Evolutionary conservation across 2,329 filamentous ascomycete genomes (phyloP).

Genomic region (Penicillium sp.): DNA sequence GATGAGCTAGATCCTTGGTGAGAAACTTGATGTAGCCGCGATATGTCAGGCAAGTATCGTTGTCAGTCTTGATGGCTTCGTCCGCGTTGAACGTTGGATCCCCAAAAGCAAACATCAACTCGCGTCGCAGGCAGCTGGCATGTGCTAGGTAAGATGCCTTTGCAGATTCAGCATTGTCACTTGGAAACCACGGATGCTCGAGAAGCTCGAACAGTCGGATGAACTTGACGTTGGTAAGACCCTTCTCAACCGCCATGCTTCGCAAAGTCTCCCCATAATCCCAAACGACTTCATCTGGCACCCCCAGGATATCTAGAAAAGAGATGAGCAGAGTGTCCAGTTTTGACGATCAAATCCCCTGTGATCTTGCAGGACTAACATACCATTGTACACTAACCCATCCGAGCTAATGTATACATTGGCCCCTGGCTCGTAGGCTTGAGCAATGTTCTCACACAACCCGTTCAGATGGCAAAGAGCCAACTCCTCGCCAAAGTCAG

Average conservation of each 20-base stretch:
- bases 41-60: constrained; percentile 25
- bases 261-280: constrained; percentile 35
- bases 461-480: constrained; percentile 37
- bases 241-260: constrained; percentile 30
- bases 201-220: constrained; percentile 36
- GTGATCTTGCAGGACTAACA: not conserved
- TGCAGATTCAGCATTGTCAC: constrained; percentile 15
- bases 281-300: constrained; percentile 40
- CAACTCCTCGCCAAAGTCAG: constrained; percentile 41
- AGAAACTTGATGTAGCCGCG: constrained; percentile 27
- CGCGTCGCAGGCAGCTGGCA: constrained; percentile 21
- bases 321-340: not conserved
- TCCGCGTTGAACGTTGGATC: constrained; percentile 23
- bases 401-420: constrained; percentile 41
- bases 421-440: constrained; percentile 37
- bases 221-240: constrained; percentile 30
- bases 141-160: constrained; percentile 23
- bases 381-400: constrained; percentile 38
- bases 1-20: constrained; percentile 22
- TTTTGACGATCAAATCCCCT: not conserved
- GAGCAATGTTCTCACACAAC: constrained; percentile 35
- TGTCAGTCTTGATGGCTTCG: constrained; percentile 23
- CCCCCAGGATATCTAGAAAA: constrained; percentile 33
- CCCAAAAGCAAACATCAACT: constrained; percentile 21
- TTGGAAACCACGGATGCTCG: constrained; percentile 21